phyloP scores from a whole-genome alignment of 2,329 filamentous ascomycete genomes.

The Magnaporthiopsis rhizophila region DNA sequence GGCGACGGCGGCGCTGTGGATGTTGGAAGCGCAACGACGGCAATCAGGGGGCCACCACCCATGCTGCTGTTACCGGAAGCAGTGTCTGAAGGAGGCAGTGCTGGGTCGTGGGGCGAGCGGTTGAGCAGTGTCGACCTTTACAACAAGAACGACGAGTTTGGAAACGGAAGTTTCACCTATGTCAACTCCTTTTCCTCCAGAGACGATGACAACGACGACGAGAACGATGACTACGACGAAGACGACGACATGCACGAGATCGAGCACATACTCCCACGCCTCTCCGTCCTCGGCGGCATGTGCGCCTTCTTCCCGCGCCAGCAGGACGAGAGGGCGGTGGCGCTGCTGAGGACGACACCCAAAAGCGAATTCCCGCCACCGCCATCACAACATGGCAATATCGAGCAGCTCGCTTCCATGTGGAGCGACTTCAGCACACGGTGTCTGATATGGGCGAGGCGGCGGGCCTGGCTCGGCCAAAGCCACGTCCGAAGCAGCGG shows the following conservation, averaged over 20 bases:
- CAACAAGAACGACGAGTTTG: background rate
- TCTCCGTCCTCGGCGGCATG: background rate
- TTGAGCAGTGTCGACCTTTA: too few species aligned
- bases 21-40: background rate
- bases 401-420: background rate
- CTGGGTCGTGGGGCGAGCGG: too few species aligned
- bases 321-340: background rate
- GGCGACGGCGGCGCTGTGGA: background rate
- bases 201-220: background rate
- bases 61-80: background rate
- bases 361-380: background rate
- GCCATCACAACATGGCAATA: background rate
- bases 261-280: background rate
- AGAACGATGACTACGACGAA: background rate
- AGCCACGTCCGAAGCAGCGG: background rate
- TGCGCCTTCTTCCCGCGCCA: background rate
- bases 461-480: background rate
- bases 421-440: slow-evolving; percentile 3
- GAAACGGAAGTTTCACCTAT: background rate
- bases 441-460: slow-evolving; percentile 1
- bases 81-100: too few species aligned
- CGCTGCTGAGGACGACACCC: background rate
- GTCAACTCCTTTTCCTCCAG: background rate
- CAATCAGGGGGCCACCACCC: background rate
- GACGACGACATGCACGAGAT: slow-evolving; percentile 1